phyloP scores from a whole-genome alignment of 306 rosid genomes.

The Hippophae tibetana region DNA sequence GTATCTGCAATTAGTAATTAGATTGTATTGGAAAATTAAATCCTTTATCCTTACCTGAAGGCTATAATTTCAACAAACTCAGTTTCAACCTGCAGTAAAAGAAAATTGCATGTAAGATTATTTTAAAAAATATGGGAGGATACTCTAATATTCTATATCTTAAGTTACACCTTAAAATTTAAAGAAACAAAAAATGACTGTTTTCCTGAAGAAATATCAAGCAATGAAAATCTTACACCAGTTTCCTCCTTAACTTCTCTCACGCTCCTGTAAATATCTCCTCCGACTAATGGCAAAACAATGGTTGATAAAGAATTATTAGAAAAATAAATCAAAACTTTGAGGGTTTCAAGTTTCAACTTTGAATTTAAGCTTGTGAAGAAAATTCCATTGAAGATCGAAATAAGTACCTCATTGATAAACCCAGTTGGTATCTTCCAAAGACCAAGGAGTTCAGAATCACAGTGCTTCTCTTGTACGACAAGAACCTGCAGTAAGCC shows the following conservation, averaged over 20 bases:
- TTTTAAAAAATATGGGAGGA: conserved; percentile 11
- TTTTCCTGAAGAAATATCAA: neutral
- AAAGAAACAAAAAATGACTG: too few species aligned
- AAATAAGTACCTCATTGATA: conserved; percentile 60
- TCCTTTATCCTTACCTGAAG: conserved; percentile 55
- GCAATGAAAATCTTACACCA: conserved; percentile 41
- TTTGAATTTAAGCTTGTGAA: neutral
- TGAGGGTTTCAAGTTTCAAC: conserved; percentile 13
- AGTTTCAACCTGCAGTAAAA: conserved; percentile 60
- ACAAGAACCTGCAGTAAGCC: conserved; percentile 59
- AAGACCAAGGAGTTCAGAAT: conserved; percentile 41
- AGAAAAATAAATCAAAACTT: conserved; percentile 4
- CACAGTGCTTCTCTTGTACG: conserved; percentile 85
- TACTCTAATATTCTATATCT: neutral
- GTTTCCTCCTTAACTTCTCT: conserved; percentile 99
- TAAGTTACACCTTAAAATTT: neutral
- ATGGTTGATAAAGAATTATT: conserved; percentile 19
- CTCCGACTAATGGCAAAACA: conserved; percentile 50
- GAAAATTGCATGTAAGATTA: conserved; percentile 10
- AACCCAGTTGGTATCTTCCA: conserved; percentile 99
- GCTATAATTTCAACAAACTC: conserved; percentile 89
- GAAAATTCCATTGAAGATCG: neutral
- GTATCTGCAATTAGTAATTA: too few species aligned
- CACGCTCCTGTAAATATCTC: conserved; percentile 85
- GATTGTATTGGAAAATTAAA: neutral